Base-by-base conservation (phyloP, 2,329 filamentous ascomycete species). In the Aureobasidium sp. region DNA sequence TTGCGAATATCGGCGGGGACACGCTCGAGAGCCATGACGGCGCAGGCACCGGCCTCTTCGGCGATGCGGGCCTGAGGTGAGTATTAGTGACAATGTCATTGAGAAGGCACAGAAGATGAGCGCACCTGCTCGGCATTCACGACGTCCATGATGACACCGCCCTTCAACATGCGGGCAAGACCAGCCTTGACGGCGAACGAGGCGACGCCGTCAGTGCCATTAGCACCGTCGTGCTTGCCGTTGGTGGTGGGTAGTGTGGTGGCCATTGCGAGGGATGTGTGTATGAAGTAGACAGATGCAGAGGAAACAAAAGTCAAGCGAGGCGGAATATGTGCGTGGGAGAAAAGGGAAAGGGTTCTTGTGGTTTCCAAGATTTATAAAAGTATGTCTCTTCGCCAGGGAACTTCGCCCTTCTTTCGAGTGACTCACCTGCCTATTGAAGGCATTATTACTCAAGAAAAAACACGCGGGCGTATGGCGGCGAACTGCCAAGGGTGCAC, bases 131-230 rank as follows among this genome's bases (percentile, higher is more conserved):
- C 89, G 29, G 91, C 90, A 75, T 93, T 90, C 66, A 95, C 91
- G 63, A 97, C 94, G 77, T 99, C 94, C 94, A 99, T 99, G 78
- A 99, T 99, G 67, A 99, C 94, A 71, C 94, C 94, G 74, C 94
- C 94, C 83, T 97, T 97, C 78, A 97, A 82, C 94, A 99, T 99
- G 77, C 96, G 89, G 27, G 94, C 94, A 67, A 99, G 82, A 64
- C 93, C 94, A 60, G 91, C 89, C 84, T 99, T 99, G 83, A 97
- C 87, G 68, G 87, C 87, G 77, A 97, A 96, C 76, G 85, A 82
- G 68, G 77, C 74, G 53, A 76, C 68, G 29, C 67, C 70, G 64
- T 72, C 70, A 61, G 66, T 70, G 64, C 65, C 69, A 63, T 68
- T 70, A 63, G 62, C 42, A 45, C 57, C 52, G 39, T 63, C 71